Base-by-base conservation (phyloP, 805 yeast genomes). In the Scheffersomyces coipomensis region DNA sequence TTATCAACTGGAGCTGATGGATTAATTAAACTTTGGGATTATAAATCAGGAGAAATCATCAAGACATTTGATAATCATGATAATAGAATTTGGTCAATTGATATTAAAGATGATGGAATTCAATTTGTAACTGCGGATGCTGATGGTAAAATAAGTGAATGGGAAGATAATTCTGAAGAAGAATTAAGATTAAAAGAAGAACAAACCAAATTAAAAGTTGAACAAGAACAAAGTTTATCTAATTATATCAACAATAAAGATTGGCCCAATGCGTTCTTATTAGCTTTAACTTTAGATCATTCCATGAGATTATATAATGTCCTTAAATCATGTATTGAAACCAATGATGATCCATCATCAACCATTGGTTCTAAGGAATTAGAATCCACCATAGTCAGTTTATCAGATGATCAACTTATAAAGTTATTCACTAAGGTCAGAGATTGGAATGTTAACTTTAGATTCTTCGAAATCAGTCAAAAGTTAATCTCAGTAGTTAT, bases 1-100 rank as follows among this genome's bases (percentile, higher is more conserved):
- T 67, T 86, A 15, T 78, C 84, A 30, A 78, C 89, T 16, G 97
- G 97, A 30, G 98, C 98, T 11, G 99, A 93, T 64, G 98, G 98
- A 2, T 75, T 93, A 37, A 75, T 93, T 42, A 91, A 93, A 60
- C 68, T 93, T 4, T 93, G 99, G 99, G 95, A 88, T 54, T 59
- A 74, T 37, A 68, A 78, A 27, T 35, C 49, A 2, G 93, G 88
- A 26, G 99, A 93, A 54, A 78, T 88, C 55, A 62, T 84, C 16
- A 80, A 83, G 42, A 91, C 98, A 0, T 72, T 90, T 35, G 98
- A 91, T 63, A 83, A 83, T 52, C 99, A 93, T 58, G 88, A 82
- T 44, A 93, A 91, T 60, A 81, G 96, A 65, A 88, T 93, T 35
- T 93, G 99, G 99, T 86, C 97, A 0, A 61, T 93, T 38, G 80